phyloP scores from a whole-genome alignment of 2,329 filamentous ascomycete species.

The Scedosporium minutisporum region DNA sequence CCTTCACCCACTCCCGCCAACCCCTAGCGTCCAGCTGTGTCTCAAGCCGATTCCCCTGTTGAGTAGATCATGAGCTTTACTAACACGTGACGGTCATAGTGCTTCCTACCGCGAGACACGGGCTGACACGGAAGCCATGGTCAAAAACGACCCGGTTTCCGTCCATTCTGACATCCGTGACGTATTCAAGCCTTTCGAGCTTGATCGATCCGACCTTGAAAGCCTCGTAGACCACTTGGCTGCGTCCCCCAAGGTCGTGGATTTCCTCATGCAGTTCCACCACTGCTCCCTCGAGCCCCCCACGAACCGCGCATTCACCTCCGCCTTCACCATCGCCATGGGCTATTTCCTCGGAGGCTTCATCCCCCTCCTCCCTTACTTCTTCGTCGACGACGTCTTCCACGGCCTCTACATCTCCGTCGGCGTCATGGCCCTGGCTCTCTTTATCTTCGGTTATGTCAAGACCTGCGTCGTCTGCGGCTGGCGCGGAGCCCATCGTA shows the following conservation, averaged over 20 bases:
- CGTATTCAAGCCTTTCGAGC: slow-evolving; percentile 39
- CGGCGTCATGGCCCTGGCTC: slow-evolving; percentile 47
- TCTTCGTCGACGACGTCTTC: slow-evolving; percentile 38
- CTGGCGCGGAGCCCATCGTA: slow-evolving; percentile 10
- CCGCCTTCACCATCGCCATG: slow-evolving; percentile 55
- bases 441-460: slow-evolving; percentile 56
- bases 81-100: background rate
- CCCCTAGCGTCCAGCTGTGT: background rate
- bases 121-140: background rate
- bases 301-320: slow-evolving; percentile 37
- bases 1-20: background rate
- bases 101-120: slow-evolving; percentile 12
- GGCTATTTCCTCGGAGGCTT: slow-evolving; percentile 64
- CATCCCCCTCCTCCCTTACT: slow-evolving; percentile 63
- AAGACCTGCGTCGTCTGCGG: slow-evolving; percentile 41
- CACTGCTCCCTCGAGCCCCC: slow-evolving; percentile 21
- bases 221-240: slow-evolving; percentile 38
- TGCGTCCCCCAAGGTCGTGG: background rate
- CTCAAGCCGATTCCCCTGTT: background rate
- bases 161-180: slow-evolving; percentile 39
- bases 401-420: slow-evolving; percentile 50
- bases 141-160: slow-evolving; percentile 21
- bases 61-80: background rate
- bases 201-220: slow-evolving; percentile 31
- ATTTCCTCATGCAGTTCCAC: slow-evolving; percentile 36